A percentile compares a stretch with the other conserved stretches of the same genome.
These are phyloP conservation scores for Cladosporium sp. DNA, from an alignment of 2,329 filamentous ascomycete genomes.

Conservation along the genomic window DNA sequence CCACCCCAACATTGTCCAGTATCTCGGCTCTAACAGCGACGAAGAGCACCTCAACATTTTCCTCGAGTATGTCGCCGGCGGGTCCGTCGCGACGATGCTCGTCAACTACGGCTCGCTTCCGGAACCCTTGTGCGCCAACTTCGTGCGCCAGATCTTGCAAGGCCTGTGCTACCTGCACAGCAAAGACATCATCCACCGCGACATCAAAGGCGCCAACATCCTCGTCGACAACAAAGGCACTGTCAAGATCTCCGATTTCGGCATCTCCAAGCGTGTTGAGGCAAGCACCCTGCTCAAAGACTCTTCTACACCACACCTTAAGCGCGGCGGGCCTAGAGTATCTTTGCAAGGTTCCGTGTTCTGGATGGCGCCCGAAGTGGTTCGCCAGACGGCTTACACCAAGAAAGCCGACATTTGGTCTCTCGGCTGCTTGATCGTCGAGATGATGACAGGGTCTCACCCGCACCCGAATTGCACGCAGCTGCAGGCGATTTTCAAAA, in stretches of 20 bases:
- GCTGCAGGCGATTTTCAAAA: conserved; percentile 97
- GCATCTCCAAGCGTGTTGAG: conserved; percentile 96
- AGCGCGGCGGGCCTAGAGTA: conserved; percentile 56
- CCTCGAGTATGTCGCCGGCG: conserved; percentile 96
- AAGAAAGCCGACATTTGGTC: conserved; percentile 99
- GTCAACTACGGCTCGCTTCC: conserved; percentile 95
- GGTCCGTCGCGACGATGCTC: conserved; percentile 96
- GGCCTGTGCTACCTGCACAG: conserved; percentile 91
- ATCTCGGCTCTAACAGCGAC: conserved; percentile 90
- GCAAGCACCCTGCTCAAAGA: conserved; percentile 69
- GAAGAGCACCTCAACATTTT: conserved; percentile 97
- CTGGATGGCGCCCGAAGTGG: conserved; percentile 99
- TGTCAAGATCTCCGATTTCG: conserved; percentile 99
- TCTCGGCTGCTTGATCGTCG: conserved; percentile 89
- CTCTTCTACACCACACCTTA: conserved; percentile 30
- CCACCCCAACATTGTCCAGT: conserved; percentile 96
- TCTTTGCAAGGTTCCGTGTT: conserved; percentile 96
- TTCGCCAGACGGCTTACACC: conserved; percentile 95
- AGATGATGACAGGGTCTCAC: conserved; percentile 98
- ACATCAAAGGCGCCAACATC: conserved; percentile 99
- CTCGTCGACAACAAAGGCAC: conserved; percentile 98
- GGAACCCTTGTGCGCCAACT: conserved; percentile 90
- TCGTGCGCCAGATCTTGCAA: conserved; percentile 90
- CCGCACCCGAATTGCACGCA: conserved; percentile 97
- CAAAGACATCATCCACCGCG: conserved; percentile 93